Conservation (phyloP, 805 yeast genomes). For the Candida xyloterini region DNA sequence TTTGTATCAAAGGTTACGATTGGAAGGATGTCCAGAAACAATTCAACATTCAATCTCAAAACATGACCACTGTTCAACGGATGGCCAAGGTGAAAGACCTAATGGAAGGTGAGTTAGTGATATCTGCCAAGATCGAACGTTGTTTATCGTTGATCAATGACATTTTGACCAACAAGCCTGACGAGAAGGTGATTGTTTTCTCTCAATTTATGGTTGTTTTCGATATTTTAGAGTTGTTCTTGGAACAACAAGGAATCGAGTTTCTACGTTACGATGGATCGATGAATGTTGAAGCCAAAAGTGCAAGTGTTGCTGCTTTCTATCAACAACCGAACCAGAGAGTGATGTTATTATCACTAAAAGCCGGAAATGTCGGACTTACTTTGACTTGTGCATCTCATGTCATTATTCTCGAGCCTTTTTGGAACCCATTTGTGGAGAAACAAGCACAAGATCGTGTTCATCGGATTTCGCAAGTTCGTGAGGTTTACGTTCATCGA, state of each 20-base stretch:
- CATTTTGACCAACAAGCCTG: conserved; percentile 47
- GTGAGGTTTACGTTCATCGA: conserved; percentile 74
- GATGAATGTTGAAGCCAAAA: conserved; percentile 68
- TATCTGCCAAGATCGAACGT: conserved; percentile 69
- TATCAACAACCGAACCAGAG: conserved; percentile 49
- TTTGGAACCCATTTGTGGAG: conserved; percentile 97
- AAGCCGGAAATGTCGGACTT: conserved; percentile 94
- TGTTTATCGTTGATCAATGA: conserved; percentile 55
- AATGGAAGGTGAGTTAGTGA: conserved; percentile 42
- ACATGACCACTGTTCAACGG: conserved; percentile 28
- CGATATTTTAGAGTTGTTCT: conserved; percentile 55
- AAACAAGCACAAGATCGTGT: conserved; percentile 97
- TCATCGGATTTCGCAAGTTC: conserved; percentile 87
- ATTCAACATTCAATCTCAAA: conserved; percentile 22
- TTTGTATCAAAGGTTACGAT: conserved; percentile 30
- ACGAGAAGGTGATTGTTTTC: conserved; percentile 78
- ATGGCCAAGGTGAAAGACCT: conserved; percentile 26
- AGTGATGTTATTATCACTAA: conserved; percentile 75
- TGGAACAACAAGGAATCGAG: conserved; percentile 45
- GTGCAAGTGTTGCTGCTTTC: conserved; percentile 60
- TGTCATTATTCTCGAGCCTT: conserved; percentile 89
- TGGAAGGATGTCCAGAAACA: conserved; percentile 25
- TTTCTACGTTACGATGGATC: conserved; percentile 76
- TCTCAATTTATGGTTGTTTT: conserved; percentile 83
- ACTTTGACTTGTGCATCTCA: conserved; percentile 94